Percentiles rank a stretch among this genome's conserved stretches.
These are phyloP conservation scores for Ambrosiella xylebori DNA, from an alignment of 2,329 filamentous ascomycete species.

Conservation along the genomic window DNA sequence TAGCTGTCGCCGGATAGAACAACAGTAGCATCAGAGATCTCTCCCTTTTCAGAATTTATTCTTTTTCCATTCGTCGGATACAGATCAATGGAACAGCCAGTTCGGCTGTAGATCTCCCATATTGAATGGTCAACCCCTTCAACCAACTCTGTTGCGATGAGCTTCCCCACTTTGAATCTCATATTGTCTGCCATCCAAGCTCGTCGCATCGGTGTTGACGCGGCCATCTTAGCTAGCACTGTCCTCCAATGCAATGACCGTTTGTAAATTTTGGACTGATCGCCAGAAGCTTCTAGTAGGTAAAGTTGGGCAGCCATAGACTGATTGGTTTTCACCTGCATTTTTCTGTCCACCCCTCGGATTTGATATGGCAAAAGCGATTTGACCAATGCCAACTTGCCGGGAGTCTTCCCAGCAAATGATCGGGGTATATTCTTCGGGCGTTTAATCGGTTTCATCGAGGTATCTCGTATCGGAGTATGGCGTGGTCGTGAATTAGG, in stretches of 20 bases:
- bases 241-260: neutral
- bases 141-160: conserved; percentile 17
- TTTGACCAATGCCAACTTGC: neutral
- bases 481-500: too few relatives aligned
- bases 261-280: neutral
- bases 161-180: conserved; percentile 22
- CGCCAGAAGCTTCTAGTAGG: neutral
- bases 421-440: neutral
- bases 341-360: neutral
- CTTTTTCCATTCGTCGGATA: conserved; percentile 1
- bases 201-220: conserved; percentile 20
- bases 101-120: conserved; percentile 19
- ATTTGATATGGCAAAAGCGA: neutral
- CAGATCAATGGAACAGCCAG: conserved; percentile 15
- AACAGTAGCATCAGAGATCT: neutral
- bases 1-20: conserved; percentile 20
- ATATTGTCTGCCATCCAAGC: conserved; percentile 21
- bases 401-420: neutral
- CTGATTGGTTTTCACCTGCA: neutral
- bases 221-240: conserved; percentile 21
- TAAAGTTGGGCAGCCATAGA: neutral
- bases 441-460: neutral
- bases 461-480: neutral
- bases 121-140: conserved; percentile 15
- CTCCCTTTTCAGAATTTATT: neutral